Percentiles rank a stretch among this genome's conserved stretches.
phyloP scores from a whole-genome alignment of 169 alveolate genomes.

The Plasmodium falciparum region DNA sequence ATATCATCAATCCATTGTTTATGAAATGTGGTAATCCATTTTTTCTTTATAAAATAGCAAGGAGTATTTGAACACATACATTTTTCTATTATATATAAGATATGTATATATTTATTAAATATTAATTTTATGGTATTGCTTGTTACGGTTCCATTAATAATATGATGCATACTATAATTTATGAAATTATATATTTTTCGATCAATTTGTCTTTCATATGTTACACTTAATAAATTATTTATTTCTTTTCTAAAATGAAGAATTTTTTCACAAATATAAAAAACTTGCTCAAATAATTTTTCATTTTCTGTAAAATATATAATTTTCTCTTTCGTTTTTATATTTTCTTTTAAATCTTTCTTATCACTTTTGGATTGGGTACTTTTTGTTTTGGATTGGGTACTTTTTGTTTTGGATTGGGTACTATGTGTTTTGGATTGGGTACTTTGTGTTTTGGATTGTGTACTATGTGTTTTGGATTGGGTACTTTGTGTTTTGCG shows the following conservation, averaged over 20 bases:
- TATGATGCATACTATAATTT: background rate
- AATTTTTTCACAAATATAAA: constrained; percentile 10
- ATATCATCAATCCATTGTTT: background rate
- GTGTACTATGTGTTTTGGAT: too few species aligned
- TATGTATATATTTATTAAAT: constrained; percentile 1
- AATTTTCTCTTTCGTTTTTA: background rate
- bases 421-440: too few species aligned
- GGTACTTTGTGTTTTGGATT: too few species aligned
- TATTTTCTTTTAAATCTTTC: background rate
- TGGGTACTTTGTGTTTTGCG: too few species aligned
- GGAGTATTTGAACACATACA: background rate
- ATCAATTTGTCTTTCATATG: background rate
- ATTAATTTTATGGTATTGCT: background rate
- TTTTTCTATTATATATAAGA: background rate
- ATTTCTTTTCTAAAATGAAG: constrained; percentile 24
- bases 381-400: background rate
- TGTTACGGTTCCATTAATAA: background rate
- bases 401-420: too few species aligned
- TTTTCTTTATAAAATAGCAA: constrained; percentile 16
- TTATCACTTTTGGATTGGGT: background rate
- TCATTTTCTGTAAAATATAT: background rate
- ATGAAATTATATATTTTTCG: background rate
- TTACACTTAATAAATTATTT: constrained; percentile 6
- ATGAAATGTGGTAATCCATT: background rate
- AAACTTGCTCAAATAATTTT: constrained; percentile 1